phyloP scores from a whole-genome alignment of 495 filamentous ascomycete species.

The Aspergillus asperescens region DNA sequence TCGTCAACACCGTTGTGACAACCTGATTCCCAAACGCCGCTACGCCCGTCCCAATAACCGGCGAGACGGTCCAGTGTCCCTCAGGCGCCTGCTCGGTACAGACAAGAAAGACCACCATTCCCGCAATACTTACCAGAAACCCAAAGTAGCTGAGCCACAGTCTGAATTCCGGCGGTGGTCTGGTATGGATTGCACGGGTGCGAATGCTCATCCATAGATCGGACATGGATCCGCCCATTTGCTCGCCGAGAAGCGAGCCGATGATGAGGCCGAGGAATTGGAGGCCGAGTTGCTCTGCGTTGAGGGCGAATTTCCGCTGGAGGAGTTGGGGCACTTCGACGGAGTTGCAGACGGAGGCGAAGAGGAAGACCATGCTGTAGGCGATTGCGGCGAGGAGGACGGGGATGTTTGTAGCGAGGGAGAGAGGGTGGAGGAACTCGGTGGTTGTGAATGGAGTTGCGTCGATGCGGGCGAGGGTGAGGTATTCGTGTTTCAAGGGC shows the following conservation, averaged over 20 bases:
- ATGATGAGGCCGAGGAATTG: slow-evolving; percentile 52
- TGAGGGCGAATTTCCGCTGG: slow-evolving; percentile 45
- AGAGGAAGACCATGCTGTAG: slow-evolving; percentile 51
- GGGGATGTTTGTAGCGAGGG: slow-evolving; percentile 30
- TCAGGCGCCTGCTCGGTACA: slow-evolving; percentile 36
- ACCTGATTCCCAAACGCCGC: slow-evolving; percentile 52
- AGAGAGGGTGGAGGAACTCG: slow-evolving; percentile 48
- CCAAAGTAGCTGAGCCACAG: slow-evolving; percentile 53
- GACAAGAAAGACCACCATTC: slow-evolving; percentile 48
- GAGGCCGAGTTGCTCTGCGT: slow-evolving; percentile 49
- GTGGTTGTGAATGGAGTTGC: slow-evolving; percentile 35
- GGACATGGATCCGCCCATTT: slow-evolving; percentile 47
- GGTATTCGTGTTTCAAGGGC: slow-evolving; percentile 32
- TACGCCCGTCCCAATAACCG: slow-evolving; percentile 48
- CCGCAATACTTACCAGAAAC: slow-evolving; percentile 42
- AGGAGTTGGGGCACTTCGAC: slow-evolving; percentile 52
- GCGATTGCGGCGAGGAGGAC: slow-evolving; percentile 46
- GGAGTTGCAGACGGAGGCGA: slow-evolving; percentile 42
- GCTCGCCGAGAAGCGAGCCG: slow-evolving; percentile 52
- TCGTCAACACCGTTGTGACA: slow-evolving; percentile 52
- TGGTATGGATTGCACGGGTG: slow-evolving; percentile 26
- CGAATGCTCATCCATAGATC: slow-evolving; percentile 48
- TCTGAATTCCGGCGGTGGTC: slow-evolving; percentile 40
- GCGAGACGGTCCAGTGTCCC: slow-evolving; percentile 44
- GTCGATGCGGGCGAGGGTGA: slow-evolving; percentile 45